A percentile compares a stretch with the other conserved stretches of the same genome.
Conservation (phyloP, 768 basidiomycete genomes). For the Amylocystis lapponica region DNA sequence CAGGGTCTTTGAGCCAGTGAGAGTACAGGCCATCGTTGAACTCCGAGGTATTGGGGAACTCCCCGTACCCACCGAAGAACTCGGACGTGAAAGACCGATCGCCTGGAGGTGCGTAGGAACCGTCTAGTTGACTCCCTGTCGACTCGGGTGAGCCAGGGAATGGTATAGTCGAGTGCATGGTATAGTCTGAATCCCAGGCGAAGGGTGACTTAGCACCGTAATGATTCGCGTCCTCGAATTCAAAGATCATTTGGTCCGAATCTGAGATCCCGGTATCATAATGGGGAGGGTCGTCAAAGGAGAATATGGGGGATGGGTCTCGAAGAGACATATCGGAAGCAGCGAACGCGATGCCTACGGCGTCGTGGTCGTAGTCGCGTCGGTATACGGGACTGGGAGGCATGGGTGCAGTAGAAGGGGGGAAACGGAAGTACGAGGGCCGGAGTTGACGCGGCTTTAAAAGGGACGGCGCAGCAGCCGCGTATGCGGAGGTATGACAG, state of each 20-base stretch:
- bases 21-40: constrained; percentile 38
- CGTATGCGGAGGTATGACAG: constrained; percentile 15
- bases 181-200: constrained; percentile 35
- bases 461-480: constrained; percentile 30
- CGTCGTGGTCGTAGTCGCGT: constrained; percentile 31
- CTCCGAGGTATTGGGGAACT: constrained; percentile 33
- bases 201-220: constrained; percentile 22
- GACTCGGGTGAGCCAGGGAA: constrained; percentile 36
- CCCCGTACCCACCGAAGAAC: constrained; percentile 26
- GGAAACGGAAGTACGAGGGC: constrained; percentile 24
- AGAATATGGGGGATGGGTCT: constrained; percentile 23
- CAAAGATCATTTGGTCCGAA: constrained; percentile 52
- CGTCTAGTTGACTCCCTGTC: constrained; percentile 31
- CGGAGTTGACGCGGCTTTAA: constrained; percentile 29
- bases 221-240: constrained; percentile 43
- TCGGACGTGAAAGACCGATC: constrained; percentile 31
- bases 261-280: constrained; percentile 34
- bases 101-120: constrained; percentile 24
- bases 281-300: constrained; percentile 20
- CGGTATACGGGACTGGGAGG: constrained; percentile 33
- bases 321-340: constrained; percentile 22
- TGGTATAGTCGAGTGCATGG: constrained; percentile 34
- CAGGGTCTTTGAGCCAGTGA: constrained; percentile 63
- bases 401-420: constrained; percentile 29
- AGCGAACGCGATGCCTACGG: constrained; percentile 18